Evolutionary conservation across 139 green algal species (phyloP), one percentile per base, ranked within the genome.

Genomic region (Ettlia oleoabundans): DNA sequence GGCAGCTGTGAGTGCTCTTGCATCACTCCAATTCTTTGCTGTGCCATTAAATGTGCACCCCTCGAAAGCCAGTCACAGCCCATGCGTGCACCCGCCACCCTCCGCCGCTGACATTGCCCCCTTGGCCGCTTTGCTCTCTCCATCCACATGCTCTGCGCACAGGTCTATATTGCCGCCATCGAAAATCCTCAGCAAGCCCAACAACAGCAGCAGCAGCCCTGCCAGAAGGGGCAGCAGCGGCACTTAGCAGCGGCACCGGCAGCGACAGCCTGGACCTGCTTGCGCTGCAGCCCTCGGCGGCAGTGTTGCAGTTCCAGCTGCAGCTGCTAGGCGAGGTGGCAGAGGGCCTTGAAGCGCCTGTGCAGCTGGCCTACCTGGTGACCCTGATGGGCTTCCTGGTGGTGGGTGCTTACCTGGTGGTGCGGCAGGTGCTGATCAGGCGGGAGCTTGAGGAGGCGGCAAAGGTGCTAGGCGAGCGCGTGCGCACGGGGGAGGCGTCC

Each of bases 361-460:
- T 99, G 38, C 96, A 99, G 90, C 81, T 96, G 3, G 85, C 96
- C 24, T 99, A 99, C 86, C 88, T 99, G 51, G 33, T 92, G 21
- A 87, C 91, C 6, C 88, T 99, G 65, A 87, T 99, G 40, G 90
- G 89, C 22, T 94, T 99, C 73, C 85, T 99, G 62, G 91, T 92
- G 4, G 90, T 91, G 30, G 96, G 93, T 4, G 94, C 92, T 0
- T 99, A 94, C 88, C 88, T 99, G 53, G 94, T 99, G 9, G 97
- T 99, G 75, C 89, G 96, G 22, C 96, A 99, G 88, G 95, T 98
- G 58, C 84, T 99, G 6, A 93, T 99, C 55, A 86, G 96, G 21
- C 84, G 95, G 21, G 96, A 99, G 88, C 90, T 99, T 43, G 97
- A 99, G 61, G 96, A 98, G 83, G 90, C 94, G 28, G 94, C 96